A percentile compares a stretch with the other conserved stretches of the same genome.
These are phyloP conservation scores for Stenocarpella maydis DNA, from an alignment of 2,329 filamentous ascomycete genomes.

Conservation along the genomic window DNA sequence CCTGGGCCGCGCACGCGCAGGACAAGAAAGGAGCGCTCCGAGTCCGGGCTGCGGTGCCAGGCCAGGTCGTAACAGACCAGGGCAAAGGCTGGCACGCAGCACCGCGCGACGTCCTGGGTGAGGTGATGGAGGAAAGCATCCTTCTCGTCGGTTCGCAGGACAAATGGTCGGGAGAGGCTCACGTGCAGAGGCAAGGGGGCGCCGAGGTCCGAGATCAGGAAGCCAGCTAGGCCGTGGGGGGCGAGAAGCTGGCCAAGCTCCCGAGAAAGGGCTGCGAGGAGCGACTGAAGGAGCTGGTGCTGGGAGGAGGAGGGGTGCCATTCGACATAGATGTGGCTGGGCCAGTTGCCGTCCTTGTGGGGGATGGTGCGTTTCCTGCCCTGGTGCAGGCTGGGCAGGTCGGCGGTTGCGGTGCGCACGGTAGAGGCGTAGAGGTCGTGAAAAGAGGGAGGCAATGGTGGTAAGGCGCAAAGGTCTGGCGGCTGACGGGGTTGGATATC, in stretches of 20 bases:
- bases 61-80: conserved; percentile 45
- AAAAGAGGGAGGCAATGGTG: conserved; percentile 79
- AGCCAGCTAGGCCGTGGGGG: conserved; percentile 44
- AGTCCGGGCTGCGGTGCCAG: conserved; percentile 63
- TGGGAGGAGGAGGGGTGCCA: conserved; percentile 69
- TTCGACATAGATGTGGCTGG: conserved; percentile 90
- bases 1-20: conserved; percentile 62
- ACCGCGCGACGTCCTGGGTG: conserved; percentile 47
- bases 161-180: conserved; percentile 84
- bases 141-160: conserved; percentile 76
- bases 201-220: conserved; percentile 80
- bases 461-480: neutral
- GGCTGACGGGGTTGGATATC: neutral
- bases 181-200: conserved; percentile 85
- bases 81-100: conserved; percentile 45
- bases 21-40: conserved; percentile 85
- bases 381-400: conserved; percentile 85
- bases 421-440: conserved; percentile 90
- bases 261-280: conserved; percentile 50
- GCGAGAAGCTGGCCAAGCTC: conserved; percentile 41
- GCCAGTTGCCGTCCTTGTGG: conserved; percentile 91
- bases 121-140: conserved; percentile 71
- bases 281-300: conserved; percentile 53
- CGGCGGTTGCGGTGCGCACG: conserved; percentile 77
- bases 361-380: conserved; percentile 84